Base-by-base conservation (phyloP, 768 basidiomycete genomes). In the Termitomyces sp. region DNA sequence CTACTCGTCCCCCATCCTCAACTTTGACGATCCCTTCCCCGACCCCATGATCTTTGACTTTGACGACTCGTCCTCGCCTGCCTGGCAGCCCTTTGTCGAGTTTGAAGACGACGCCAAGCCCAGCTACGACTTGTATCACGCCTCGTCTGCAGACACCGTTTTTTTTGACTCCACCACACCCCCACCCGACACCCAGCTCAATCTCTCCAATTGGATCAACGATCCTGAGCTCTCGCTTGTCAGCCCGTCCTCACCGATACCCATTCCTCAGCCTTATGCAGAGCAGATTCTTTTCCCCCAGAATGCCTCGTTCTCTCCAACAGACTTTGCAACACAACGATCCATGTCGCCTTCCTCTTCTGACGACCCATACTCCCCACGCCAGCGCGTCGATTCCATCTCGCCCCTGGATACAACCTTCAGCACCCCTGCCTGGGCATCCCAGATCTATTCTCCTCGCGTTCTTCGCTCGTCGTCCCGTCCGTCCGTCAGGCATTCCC, bases 31-130 rank as follows among this genome's bases (percentile, higher is more conserved):
- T 18, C 40, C 40, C 18, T 5, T 16, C 67, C 65, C 70, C 24
- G 82, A 85, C 69, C 79, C 82, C 61, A 75, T 85, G 75, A 79
- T 86, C 71, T 86, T 88, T 68, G 85, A 88, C 67, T 76, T 86
- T 68, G 86, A 87, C 67, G 82, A 86, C 58, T 64, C n/a, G n/a
- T 55, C 64, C 65, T 69, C 68, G 68, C 75, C 71, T 28, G 28
- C 44, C 63, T 72, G 35, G 80, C 78, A 28, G 28, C 63, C 66
- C 75, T 7, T 76, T 60, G 57, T 63, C 42, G 72, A 76, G 51
- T 67, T 76, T 58, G 81, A 75, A 65, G 71, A 75, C 54, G 76
- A 79, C 66, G 74, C 83, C 61, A 77, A 81, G 67, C 75, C 80
- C 24, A 61, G 71, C 28, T 76, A 75, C 63, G 51, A 52, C 64